Conservation (phyloP, 495 filamentous ascomycete species). For the Penicillium waksmanii region DNA sequence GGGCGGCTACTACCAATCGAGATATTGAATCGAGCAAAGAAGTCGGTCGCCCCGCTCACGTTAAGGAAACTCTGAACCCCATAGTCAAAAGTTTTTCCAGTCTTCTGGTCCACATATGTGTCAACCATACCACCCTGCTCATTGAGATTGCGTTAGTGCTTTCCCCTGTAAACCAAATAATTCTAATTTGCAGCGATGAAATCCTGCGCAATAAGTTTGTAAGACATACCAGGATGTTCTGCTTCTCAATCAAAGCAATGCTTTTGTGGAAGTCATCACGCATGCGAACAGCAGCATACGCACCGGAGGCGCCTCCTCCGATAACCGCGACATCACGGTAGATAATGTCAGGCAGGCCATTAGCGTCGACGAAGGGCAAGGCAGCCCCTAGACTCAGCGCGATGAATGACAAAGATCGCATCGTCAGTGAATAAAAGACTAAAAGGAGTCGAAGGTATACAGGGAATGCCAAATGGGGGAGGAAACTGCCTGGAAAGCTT, state of each 20-base stretch:
- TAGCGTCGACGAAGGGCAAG: conserved; percentile 9
- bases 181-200: too few relatives aligned
- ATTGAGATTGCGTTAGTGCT: conserved; percentile 17
- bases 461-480: too few relatives aligned
- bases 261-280: conserved; percentile 42
- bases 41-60: conserved; percentile 35
- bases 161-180: not conserved
- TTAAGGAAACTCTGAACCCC: conserved; percentile 47
- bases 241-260: conserved; percentile 47
- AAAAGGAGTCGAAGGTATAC: too few relatives aligned
- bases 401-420: not conserved
- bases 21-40: conserved; percentile 49
- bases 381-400: conserved; percentile 17
- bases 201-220: not conserved
- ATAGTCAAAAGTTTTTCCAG: conserved; percentile 38
- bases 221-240: conserved; percentile 38
- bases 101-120: conserved; percentile 40
- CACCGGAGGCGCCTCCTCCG: conserved; percentile 51
- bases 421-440: not conserved
- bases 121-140: conserved; percentile 47
- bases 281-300: conserved; percentile 51
- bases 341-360: conserved; percentile 6
- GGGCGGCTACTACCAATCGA: conserved; percentile 23
- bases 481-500: too few relatives aligned
- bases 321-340: conserved; percentile 45